A percentile compares a stretch with the other conserved stretches of the same genome.
Conservation (phyloP, 192 early-diverging fungal genomes). For the Piromyces finnis region DNA sequence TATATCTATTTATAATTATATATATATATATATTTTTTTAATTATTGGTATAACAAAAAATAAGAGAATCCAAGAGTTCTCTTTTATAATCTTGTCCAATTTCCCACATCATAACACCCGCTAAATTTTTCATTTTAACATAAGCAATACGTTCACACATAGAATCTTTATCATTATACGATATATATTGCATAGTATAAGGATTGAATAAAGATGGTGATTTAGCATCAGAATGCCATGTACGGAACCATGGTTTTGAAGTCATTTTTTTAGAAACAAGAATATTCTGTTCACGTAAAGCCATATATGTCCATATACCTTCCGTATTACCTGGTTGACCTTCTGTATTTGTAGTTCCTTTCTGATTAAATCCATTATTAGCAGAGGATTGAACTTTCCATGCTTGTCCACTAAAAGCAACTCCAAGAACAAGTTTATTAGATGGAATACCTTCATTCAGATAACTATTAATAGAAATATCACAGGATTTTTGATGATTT, state of each 20-base stretch:
- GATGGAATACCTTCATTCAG: background rate
- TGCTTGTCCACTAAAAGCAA: background rate
- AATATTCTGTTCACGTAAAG: background rate
- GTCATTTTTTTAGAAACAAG: background rate
- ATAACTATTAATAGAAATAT: background rate
- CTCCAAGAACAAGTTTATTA: background rate
- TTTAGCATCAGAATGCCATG: constrained; percentile 35
- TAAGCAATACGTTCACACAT: constrained; percentile 34
- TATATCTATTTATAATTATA: too few relatives aligned
- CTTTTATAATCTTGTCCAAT: constrained; percentile 41
- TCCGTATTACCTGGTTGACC: too few relatives aligned
- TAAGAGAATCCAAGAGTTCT: constrained; percentile 20
- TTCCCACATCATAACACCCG: constrained; percentile 50
- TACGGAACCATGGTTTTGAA: constrained; percentile 32
- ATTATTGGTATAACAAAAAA: too few relatives aligned
- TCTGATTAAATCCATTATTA: background rate
- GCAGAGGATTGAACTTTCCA: background rate
- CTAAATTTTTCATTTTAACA: constrained; percentile 27
- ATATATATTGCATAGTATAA: constrained; percentile 33
- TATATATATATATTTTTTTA: too few relatives aligned
- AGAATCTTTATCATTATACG: constrained; percentile 48
- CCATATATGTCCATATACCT: background rate
- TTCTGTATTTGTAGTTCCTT: too few relatives aligned
- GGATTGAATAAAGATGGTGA: constrained; percentile 61
- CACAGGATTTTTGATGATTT: background rate